Percentiles rank a stretch among this genome's conserved stretches.
These are phyloP conservation scores for Kalanchoe fedtschenkoi DNA, from an alignment of 164 flowering plant genomes.

Conservation along the genomic window DNA sequence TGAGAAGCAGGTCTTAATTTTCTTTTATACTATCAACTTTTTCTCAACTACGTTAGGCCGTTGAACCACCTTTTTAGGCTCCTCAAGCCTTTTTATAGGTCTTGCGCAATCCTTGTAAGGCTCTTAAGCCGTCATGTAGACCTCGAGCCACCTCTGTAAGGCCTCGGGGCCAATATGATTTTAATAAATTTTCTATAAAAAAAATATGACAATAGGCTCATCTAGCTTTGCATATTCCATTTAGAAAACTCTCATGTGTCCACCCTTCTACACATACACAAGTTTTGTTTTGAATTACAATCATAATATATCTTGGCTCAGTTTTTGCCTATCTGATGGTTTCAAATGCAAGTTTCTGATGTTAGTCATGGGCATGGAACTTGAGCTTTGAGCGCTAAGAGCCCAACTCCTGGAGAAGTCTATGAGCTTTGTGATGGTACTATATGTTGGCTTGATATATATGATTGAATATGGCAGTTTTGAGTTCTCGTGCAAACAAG, in stretches of 20 bases:
- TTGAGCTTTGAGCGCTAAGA: constrained; percentile 59
- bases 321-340: background rate
- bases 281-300: background rate
- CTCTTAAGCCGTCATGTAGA: no score
- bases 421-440: constrained; percentile 30
- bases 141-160: no score
- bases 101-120: no score
- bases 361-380: constrained; percentile 54
- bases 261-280: no score
- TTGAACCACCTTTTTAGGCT: background rate
- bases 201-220: no score
- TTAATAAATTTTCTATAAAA: no score
- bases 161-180: no score
- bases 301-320: background rate
- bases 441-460: no score
- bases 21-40: background rate
- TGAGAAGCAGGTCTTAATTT: constrained; percentile 62
- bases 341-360: background rate
- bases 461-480: no score
- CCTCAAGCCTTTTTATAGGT: background rate
- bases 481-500: no score
- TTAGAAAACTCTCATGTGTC: no score
- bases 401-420: constrained; percentile 48
- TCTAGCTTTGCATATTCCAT: background rate
- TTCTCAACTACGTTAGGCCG: background rate